Percentiles rank a stretch among this genome's conserved stretches.
phyloP scores from a whole-genome alignment of 2,329 filamentous ascomycete species.

The Fusarium brevicatenulatum region DNA sequence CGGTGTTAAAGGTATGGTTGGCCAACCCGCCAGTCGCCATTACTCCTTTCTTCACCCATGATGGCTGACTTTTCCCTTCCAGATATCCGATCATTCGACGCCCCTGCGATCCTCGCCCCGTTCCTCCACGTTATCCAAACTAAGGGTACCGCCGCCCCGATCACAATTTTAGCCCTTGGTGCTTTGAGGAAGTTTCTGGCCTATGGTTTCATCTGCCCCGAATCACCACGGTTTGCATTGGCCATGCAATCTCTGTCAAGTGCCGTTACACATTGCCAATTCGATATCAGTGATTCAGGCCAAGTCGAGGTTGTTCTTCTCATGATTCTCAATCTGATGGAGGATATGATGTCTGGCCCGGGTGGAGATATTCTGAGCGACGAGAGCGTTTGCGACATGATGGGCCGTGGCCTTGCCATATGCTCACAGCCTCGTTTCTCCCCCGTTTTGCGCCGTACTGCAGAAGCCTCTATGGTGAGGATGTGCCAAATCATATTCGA shows the following conservation, averaged over 20 bases:
- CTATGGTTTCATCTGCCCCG: slow-evolving; percentile 87
- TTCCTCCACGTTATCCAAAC: slow-evolving; percentile 97
- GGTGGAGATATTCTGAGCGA: slow-evolving; percentile 95
- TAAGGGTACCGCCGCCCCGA: slow-evolving; percentile 93
- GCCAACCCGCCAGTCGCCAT: background rate
- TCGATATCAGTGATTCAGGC: slow-evolving; percentile 93
- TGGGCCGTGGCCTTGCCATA: slow-evolving; percentile 97
- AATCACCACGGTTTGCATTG: slow-evolving; percentile 86
- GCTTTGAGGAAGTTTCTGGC: slow-evolving; percentile 96
- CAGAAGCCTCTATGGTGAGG: slow-evolving; percentile 96
- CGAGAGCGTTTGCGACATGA: slow-evolving; percentile 99
- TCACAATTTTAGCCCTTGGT: slow-evolving; percentile 92
- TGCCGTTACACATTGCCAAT: slow-evolving; percentile 96
- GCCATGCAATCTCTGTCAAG: slow-evolving; percentile 96
- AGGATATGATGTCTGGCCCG: slow-evolving; percentile 94
- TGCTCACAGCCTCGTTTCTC: slow-evolving; percentile 94
- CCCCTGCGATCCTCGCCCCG: slow-evolving; percentile 86
- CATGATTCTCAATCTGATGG: slow-evolving; percentile 96
- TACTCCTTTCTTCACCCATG: background rate
- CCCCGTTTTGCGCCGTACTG: slow-evolving; percentile 87
- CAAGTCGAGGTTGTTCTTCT: slow-evolving; percentile 96
- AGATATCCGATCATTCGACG: slow-evolving; percentile 92
- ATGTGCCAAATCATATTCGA: slow-evolving; percentile 99
- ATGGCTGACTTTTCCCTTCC: slow-evolving; percentile 29
- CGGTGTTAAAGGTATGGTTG: slow-evolving; percentile 75